A percentile compares a stretch with the other conserved stretches of the same genome.
Evolutionary conservation across 1,284 basidiomycete genomes (phyloP).

Genomic region (Ceratobasidium sp.): DNA sequence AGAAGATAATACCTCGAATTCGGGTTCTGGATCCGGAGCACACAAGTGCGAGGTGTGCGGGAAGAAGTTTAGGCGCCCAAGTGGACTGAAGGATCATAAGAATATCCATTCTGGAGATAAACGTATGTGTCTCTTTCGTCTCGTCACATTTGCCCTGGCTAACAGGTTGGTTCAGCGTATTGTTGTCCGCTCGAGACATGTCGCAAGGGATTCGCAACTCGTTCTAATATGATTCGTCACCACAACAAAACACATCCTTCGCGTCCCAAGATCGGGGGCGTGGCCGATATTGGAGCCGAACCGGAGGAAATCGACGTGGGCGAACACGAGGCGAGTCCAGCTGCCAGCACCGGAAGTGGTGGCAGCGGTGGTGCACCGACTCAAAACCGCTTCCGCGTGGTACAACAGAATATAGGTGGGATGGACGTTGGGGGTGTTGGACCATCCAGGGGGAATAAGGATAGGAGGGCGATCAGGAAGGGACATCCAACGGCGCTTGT

Average conservation of each 20-base stretch:
- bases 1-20: neutral
- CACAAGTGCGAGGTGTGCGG: conserved; percentile 41
- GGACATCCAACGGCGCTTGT: neutral
- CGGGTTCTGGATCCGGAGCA: conserved; percentile 16
- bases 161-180: conserved; percentile 18
- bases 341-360: neutral
- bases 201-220: conserved; percentile 41
- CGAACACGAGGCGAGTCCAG: conserved; percentile 16
- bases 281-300: conserved; percentile 23
- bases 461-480: conserved; percentile 30
- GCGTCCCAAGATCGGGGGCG: conserved; percentile 40
- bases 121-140: conserved; percentile 7
- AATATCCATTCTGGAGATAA: conserved; percentile 44
- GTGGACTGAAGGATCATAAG: conserved; percentile 40
- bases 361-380: conserved; percentile 5
- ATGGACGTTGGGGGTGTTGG: conserved; percentile 16
- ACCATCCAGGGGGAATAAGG: conserved; percentile 21
- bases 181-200: conserved; percentile 43
- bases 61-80: conserved; percentile 40
- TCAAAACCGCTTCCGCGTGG: conserved; percentile 37
- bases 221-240: conserved; percentile 43
- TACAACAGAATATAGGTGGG: conserved; percentile 14
- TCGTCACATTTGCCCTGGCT: neutral
- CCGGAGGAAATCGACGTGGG: conserved; percentile 1
- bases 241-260: conserved; percentile 42